phyloP scores from a whole-genome alignment of 2,329 filamentous ascomycete species.

The Mycosphaerella sp. region DNA sequence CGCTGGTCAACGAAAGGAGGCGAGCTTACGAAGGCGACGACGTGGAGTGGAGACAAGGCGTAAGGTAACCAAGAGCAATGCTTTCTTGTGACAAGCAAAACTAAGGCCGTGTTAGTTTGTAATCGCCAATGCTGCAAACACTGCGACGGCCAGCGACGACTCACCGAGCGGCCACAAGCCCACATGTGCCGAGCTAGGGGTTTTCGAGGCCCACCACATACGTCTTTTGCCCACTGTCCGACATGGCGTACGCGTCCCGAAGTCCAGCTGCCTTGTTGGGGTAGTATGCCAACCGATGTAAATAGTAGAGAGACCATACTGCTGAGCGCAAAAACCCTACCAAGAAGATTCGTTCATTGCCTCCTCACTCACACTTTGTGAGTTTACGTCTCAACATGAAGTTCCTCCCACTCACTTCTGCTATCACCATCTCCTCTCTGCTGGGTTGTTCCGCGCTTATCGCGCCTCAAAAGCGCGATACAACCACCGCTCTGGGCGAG shows the following conservation, averaged over 20 bases:
- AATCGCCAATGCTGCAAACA: too few relatives aligned
- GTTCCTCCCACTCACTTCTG: not conserved
- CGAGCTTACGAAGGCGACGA: too few relatives aligned
- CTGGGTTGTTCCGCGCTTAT: not conserved
- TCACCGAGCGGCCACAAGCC: too few relatives aligned
- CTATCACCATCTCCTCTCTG: not conserved
- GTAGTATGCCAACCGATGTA: too few relatives aligned
- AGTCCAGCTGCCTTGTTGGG: not conserved
- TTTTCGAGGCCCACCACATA: not conserved
- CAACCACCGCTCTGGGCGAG: not conserved
- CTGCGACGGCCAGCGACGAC: too few relatives aligned
- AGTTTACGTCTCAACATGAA: not conserved
- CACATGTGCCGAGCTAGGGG: too few relatives aligned
- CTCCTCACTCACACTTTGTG: not conserved
- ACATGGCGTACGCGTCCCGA: not conserved
- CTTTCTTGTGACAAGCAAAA: too few relatives aligned
- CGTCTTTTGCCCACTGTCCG: not conserved
- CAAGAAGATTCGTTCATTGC: too few relatives aligned
- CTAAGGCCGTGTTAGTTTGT: too few relatives aligned
- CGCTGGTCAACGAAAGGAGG: too few relatives aligned
- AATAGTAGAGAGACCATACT: not conserved
- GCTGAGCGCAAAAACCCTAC: not conserved
- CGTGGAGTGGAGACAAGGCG: too few relatives aligned
- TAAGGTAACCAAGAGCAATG: too few relatives aligned
- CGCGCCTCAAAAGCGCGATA: not conserved